Evolutionary conservation across 2,329 filamentous ascomycete genomes (phyloP).

Genomic region (Trichophyton benhamiae): DNA sequence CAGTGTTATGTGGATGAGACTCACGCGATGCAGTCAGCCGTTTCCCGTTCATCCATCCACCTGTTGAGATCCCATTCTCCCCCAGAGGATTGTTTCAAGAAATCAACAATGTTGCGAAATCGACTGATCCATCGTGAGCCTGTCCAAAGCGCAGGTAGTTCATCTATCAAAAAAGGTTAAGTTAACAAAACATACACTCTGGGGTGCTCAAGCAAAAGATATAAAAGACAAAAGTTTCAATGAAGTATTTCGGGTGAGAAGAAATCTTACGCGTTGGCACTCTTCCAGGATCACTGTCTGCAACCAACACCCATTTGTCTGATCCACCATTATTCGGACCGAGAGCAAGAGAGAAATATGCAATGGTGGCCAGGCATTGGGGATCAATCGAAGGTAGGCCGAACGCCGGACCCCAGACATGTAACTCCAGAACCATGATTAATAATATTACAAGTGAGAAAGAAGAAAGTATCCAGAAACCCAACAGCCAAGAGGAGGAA

Average conservation of each 20-base stretch:
- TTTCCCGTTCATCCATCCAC: constrained; percentile 30
- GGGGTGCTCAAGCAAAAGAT: neutral
- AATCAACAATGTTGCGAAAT: constrained; percentile 43
- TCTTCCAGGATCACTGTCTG: constrained; percentile 59
- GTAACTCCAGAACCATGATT: constrained; percentile 55
- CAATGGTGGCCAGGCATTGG: constrained; percentile 73
- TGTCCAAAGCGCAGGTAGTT: constrained; percentile 47
- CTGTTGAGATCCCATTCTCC: constrained; percentile 40
- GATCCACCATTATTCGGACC: constrained; percentile 21
- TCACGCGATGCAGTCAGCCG: constrained; percentile 41
- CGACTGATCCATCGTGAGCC: constrained; percentile 42
- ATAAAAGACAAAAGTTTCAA: neutral
- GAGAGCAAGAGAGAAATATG: constrained; percentile 57
- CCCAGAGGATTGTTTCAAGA: constrained; percentile 36
- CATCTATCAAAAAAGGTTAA: constrained; percentile 28
- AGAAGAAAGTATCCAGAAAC: neutral
- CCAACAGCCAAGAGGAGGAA: neutral
- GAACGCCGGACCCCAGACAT: constrained; percentile 85
- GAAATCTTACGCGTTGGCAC: constrained; percentile 54
- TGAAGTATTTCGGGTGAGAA: neutral
- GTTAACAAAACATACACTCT: neutral
- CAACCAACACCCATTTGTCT: constrained; percentile 54
- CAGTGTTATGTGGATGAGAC: constrained; percentile 11
- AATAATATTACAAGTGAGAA: neutral
- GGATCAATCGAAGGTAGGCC: constrained; percentile 80